phyloP scores from a whole-genome alignment of 257 asterid genomes.

The Cruciata laevipes region DNA sequence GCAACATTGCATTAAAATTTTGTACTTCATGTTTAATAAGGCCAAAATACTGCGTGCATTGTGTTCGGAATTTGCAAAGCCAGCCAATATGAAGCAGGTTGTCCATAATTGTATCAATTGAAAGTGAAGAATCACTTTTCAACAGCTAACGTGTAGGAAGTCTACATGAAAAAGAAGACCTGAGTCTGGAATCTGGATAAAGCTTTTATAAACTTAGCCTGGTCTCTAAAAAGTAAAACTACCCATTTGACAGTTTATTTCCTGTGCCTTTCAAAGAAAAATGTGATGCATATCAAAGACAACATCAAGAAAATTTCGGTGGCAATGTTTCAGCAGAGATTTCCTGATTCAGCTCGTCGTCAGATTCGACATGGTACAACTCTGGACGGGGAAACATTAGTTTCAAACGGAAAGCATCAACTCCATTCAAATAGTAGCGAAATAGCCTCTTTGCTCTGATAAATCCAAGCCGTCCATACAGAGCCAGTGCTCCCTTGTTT shows the following conservation, averaged over 20 bases:
- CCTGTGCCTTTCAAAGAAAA: neutral
- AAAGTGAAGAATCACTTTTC: too few species aligned
- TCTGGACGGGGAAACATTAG: slow-evolving; percentile 65
- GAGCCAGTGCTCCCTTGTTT: slow-evolving; percentile 87
- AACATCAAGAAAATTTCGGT: neutral
- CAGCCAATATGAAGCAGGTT: too few species aligned
- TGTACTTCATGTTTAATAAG: too few species aligned
- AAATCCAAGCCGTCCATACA: slow-evolving; percentile 89
- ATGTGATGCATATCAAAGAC: neutral
- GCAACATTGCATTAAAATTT: too few species aligned
- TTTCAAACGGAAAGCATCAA: slow-evolving; percentile 92
- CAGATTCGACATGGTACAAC: slow-evolving; percentile 18
- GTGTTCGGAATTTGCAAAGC: too few species aligned
- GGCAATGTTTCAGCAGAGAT: neutral
- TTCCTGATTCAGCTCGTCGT: neutral
- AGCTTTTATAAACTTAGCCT: neutral
- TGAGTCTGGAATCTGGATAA: too few species aligned
- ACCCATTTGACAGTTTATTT: neutral
- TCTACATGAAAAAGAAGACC: too few species aligned
- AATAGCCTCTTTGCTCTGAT: slow-evolving; percentile 90
- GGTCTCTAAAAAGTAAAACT: neutral
- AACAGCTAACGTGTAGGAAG: too few species aligned
- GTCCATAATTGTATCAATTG: too few species aligned
- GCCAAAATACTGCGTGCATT: too few species aligned
- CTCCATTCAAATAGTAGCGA: slow-evolving; percentile 88